phyloP scores from a whole-genome alignment of 1,284 basidiomycete genomes.

The Tremellales sp. region DNA sequence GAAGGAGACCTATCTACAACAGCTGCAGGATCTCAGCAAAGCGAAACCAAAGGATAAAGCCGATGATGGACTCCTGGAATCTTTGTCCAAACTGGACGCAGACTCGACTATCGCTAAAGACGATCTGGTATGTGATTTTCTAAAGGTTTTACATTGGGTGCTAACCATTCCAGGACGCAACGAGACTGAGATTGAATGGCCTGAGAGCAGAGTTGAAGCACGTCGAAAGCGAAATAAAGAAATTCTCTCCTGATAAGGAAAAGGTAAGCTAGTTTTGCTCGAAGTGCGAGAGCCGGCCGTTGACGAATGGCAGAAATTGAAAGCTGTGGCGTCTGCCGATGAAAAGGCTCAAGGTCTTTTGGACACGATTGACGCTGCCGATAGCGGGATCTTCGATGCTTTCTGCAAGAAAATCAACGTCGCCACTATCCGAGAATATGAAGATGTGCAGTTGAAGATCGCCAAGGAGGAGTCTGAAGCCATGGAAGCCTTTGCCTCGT shows the following conservation, averaged over 20 bases:
- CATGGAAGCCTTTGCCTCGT: conserved; percentile 75
- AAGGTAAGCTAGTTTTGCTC: conserved; percentile 53
- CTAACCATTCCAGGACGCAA: conserved; percentile 19
- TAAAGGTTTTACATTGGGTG: background rate
- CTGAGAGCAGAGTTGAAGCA: conserved; percentile 63
- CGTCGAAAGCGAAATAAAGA: conserved; percentile 65
- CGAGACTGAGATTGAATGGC: conserved; percentile 32
- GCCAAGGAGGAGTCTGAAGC: conserved; percentile 84
- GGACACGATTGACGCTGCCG: conserved; percentile 66
- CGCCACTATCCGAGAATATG: conserved; percentile 85
- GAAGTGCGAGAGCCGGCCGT: too few species aligned
- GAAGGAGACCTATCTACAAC: conserved; percentile 70
- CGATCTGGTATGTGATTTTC: conserved; percentile 68
- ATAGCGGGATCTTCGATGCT: conserved; percentile 70
- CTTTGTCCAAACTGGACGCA: conserved; percentile 75
- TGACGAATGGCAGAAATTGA: too few species aligned
- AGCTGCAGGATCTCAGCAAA: conserved; percentile 75
- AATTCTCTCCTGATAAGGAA: conserved; percentile 62
- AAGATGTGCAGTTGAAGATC: conserved; percentile 82
- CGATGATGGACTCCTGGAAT: conserved; percentile 72
- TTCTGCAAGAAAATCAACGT: conserved; percentile 85
- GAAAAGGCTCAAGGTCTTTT: conserved; percentile 59
- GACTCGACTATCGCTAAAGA: conserved; percentile 69
- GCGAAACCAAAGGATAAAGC: conserved; percentile 74
- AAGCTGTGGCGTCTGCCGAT: conserved; percentile 48